Conservation (phyloP, 2,329 filamentous ascomycete species). For the Penicillium sp. region DNA sequence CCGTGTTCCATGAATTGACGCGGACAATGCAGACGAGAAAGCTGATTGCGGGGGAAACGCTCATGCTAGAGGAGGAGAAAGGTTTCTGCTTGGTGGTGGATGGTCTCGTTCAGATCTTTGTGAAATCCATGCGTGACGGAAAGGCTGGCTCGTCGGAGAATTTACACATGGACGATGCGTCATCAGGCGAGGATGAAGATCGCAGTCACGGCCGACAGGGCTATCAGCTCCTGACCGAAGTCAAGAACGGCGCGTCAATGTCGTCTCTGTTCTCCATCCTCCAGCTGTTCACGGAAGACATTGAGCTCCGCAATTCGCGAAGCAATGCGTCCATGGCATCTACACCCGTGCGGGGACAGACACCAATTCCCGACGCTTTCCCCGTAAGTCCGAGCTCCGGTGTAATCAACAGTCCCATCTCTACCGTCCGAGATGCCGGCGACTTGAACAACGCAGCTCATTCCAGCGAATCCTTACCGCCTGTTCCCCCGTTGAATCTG, state of each 20-base stretch:
- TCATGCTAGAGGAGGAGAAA: constrained; percentile 95
- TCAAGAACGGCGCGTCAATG: constrained; percentile 97
- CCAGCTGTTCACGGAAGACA: constrained; percentile 93
- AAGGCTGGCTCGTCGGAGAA: constrained; percentile 43
- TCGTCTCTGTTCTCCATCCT: constrained; percentile 97
- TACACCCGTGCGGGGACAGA: constrained; percentile 32
- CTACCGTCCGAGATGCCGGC: constrained; percentile 22
- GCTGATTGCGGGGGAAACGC: constrained; percentile 90
- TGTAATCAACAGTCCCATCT: constrained; percentile 31
- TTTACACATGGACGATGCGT: constrained; percentile 47
- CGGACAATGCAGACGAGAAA: constrained; percentile 98
- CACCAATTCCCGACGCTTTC: constrained; percentile 40
- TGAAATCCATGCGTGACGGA: constrained; percentile 72
- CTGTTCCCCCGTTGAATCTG: constrained; percentile 74
- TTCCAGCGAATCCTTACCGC: constrained; percentile 50
- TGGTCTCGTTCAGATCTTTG: constrained; percentile 94
- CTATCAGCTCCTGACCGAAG: constrained; percentile 93
- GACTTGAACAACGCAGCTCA: constrained; percentile 22
- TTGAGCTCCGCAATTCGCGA: constrained; percentile 71
- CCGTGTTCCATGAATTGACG: constrained; percentile 96
- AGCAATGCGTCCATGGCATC: constrained; percentile 50
- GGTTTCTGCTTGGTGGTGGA: constrained; percentile 98
- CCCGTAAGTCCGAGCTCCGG: constrained; percentile 39
- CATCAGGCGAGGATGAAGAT: constrained; percentile 69
- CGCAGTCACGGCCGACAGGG: constrained; percentile 68